These are phyloP conservation scores for Malus sylvestris DNA, from an alignment of 306 rosid species.

Conservation along the genomic window DNA sequence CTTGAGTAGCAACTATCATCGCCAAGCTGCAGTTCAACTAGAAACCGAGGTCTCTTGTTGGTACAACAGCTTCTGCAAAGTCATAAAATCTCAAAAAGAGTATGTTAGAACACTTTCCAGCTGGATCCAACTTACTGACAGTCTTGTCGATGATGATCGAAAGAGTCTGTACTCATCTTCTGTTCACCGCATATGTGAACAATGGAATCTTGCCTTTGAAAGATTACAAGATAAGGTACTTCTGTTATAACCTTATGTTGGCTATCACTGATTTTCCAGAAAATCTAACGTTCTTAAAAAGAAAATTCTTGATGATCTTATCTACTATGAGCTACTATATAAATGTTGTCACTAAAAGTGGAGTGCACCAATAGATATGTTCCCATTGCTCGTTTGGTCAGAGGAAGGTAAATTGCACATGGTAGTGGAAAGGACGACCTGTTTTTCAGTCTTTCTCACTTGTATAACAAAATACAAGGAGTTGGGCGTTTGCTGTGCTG, in stretches of 20 bases:
- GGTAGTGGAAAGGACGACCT: too few species aligned
- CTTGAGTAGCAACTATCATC: slow-evolving; percentile 48
- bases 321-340: background rate
- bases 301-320: background rate
- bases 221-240: slow-evolving; percentile 71
- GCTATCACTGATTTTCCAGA: background rate
- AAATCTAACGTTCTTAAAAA: background rate
- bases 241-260: slow-evolving; percentile 7
- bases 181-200: slow-evolving; percentile 36
- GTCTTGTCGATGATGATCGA: slow-evolving; percentile 39
- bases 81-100: slow-evolving; percentile 61
- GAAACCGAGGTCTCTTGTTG: slow-evolving; percentile 62
- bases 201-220: slow-evolving; percentile 66
- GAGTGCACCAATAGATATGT: background rate
- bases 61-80: slow-evolving; percentile 67
- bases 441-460: background rate
- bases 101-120: slow-evolving; percentile 54
- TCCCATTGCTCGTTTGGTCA: background rate
- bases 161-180: slow-evolving; percentile 34
- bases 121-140: slow-evolving; percentile 56
- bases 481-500: background rate
- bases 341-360: background rate
- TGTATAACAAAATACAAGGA: too few species aligned
- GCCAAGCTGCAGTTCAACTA: slow-evolving; percentile 69
- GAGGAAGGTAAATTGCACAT: too few species aligned